These are phyloP conservation scores for Metschnikowia arizonensis DNA, from an alignment of 805 yeast genomes.

Conservation along the genomic window DNA sequence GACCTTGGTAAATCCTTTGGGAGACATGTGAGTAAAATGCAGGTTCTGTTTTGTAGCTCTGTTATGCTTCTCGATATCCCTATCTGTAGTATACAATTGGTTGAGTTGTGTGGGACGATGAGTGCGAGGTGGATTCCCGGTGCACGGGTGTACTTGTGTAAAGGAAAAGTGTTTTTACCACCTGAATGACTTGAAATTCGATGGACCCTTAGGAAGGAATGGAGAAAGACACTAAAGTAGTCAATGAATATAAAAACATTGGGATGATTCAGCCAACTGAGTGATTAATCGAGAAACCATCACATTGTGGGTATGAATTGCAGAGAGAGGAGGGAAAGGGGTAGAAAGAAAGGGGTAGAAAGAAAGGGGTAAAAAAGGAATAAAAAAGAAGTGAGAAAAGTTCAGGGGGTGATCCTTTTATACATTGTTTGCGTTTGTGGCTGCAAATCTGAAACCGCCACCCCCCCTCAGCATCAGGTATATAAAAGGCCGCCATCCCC, in stretches of 20 bases:
- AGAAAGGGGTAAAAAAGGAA: not conserved
- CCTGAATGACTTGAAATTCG: not conserved
- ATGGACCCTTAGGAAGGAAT: not conserved
- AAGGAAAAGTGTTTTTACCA: not conserved
- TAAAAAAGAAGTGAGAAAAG: not conserved
- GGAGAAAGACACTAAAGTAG: not conserved
- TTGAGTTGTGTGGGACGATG: not conserved
- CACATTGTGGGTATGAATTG: not conserved
- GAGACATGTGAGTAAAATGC: conserved; percentile 20
- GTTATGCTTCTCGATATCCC: not conserved
- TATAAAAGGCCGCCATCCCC: not conserved
- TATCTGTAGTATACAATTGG: not conserved
- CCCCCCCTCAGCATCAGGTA: not conserved
- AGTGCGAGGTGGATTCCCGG: not conserved
- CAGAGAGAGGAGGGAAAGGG: not conserved
- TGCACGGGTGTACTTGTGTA: not conserved
- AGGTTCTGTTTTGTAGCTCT: not conserved
- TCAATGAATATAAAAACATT: too few species aligned
- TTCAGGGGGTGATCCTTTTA: not conserved
- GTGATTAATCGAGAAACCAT: too few species aligned
- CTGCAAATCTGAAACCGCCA: conserved; percentile 3
- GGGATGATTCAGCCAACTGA: too few species aligned
- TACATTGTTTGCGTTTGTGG: conserved; percentile 2
- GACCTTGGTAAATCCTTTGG: conserved; percentile 35
- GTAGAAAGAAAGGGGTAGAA: not conserved